phyloP scores from a whole-genome alignment of 2,329 filamentous ascomycete genomes.

The Cadophora luteo-olivacea region DNA sequence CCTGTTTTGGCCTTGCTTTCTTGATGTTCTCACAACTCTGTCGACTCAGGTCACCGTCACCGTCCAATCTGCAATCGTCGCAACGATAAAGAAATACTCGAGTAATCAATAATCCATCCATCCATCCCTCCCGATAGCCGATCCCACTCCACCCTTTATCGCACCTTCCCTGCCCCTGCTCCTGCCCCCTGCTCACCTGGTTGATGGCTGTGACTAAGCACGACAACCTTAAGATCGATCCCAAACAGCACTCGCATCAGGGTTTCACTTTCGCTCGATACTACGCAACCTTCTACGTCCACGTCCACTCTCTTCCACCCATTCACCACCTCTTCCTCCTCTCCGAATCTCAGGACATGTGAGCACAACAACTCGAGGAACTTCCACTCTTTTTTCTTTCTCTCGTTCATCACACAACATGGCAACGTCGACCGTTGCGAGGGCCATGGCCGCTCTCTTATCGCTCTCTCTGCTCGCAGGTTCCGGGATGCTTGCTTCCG shows the following conservation, averaged over 20 bases:
- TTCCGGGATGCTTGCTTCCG: slow-evolving; percentile 31
- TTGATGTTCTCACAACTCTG: not conserved
- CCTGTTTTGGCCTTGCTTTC: not conserved
- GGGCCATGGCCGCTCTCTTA: slow-evolving; percentile 33
- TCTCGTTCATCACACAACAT: slow-evolving; percentile 31
- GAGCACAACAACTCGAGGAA: not conserved
- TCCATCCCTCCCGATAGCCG: too few relatives aligned
- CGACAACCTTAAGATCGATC: not conserved
- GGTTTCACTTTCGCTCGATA: not conserved
- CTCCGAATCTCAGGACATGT: slow-evolving; percentile 4
- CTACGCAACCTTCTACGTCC: not conserved
- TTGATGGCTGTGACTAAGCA: not conserved
- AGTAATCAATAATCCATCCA: too few relatives aligned
- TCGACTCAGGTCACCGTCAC: not conserved
- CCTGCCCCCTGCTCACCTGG: not conserved
- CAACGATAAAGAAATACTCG: too few relatives aligned
- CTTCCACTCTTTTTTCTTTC: slow-evolving; percentile 10
- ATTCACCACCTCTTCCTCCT: not conserved
- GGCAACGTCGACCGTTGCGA: slow-evolving; percentile 40
- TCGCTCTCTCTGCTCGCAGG: slow-evolving; percentile 29
- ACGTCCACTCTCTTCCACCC: not conserved
- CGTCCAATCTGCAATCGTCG: too few relatives aligned
- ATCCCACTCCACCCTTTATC: not conserved
- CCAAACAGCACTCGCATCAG: not conserved
- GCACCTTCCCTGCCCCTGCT: slow-evolving; percentile 1